These are phyloP conservation scores for Macrolepiota fuliginosa DNA, from an alignment of 768 basidiomycete species.

Conservation along the genomic window DNA sequence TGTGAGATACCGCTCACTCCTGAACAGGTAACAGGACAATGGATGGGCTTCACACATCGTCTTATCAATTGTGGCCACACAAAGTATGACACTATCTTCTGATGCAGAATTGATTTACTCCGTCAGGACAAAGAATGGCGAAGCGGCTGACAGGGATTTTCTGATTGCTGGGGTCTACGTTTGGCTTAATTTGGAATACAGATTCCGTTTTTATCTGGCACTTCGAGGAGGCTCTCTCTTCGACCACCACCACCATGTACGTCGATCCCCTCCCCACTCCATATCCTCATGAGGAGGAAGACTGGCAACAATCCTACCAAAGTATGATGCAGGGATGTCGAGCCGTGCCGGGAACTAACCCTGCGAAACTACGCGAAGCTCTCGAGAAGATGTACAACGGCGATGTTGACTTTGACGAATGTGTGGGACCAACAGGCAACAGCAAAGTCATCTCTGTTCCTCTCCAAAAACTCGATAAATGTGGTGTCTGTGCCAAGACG, in stretches of 20 bases:
- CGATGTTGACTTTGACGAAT: background rate
- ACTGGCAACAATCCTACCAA: background rate
- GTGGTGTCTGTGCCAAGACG: conserved; percentile 9
- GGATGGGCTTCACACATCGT: too few species aligned
- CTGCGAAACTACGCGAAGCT: background rate
- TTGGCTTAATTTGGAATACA: too few species aligned
- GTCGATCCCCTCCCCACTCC: background rate
- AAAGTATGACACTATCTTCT: too few species aligned
- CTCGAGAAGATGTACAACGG: background rate
- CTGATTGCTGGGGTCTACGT: too few species aligned
- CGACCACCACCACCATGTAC: background rate
- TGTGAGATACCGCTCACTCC: too few species aligned
- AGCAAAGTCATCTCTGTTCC: conserved; percentile 5
- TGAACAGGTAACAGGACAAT: too few species aligned
- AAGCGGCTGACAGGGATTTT: too few species aligned
- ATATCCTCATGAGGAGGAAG: background rate
- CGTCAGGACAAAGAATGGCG: too few species aligned
- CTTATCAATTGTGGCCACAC: too few species aligned
- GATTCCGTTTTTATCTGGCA: too few species aligned
- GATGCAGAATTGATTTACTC: too few species aligned
- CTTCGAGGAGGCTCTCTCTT: background rate
- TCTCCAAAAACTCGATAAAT: conserved; percentile 14
- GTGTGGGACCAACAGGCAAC: background rate
- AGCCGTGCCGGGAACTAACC: background rate
- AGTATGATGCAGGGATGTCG: background rate